Conservation (phyloP, 2,329 filamentous ascomycete genomes). For the Pezicula rhizophila region DNA sequence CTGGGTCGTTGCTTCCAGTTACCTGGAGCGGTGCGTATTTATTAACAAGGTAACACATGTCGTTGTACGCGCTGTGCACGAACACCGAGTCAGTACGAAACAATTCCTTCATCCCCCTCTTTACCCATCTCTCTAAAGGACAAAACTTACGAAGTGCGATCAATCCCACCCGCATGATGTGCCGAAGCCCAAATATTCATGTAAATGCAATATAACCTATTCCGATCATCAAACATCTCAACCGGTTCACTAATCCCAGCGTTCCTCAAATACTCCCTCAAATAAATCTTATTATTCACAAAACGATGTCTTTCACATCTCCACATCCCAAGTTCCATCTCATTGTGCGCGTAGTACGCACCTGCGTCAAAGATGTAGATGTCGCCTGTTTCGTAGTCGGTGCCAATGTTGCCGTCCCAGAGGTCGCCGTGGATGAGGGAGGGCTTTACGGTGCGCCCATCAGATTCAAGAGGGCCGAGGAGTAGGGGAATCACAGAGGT, state of each 20-base stretch:
- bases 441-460: constrained; percentile 8
- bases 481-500: constrained; percentile 6
- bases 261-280: constrained; percentile 7
- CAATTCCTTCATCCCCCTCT: neutral
- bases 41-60: constrained; percentile 31
- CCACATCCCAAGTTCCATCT: constrained; percentile 13
- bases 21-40: constrained; percentile 26
- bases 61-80: constrained; percentile 27
- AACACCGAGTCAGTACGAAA: neutral
- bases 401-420: constrained; percentile 11
- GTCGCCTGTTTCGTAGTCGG: constrained; percentile 6
- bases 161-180: constrained; percentile 3
- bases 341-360: constrained; percentile 11
- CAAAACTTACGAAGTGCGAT: constrained; percentile 5
- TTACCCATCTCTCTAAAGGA: neutral
- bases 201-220: constrained; percentile 22
- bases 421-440: constrained; percentile 12
- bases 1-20: no score
- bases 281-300: constrained; percentile 7
- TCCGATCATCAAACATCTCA: constrained; percentile 27
- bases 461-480: constrained; percentile 3
- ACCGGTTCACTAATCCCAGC: constrained; percentile 16
- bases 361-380: constrained; percentile 8
- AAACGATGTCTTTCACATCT: constrained; percentile 1
- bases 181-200: constrained; percentile 5